Evolutionary conservation across 257 asterid species (phyloP).

Genomic region (Fraxinus americana): DNA sequence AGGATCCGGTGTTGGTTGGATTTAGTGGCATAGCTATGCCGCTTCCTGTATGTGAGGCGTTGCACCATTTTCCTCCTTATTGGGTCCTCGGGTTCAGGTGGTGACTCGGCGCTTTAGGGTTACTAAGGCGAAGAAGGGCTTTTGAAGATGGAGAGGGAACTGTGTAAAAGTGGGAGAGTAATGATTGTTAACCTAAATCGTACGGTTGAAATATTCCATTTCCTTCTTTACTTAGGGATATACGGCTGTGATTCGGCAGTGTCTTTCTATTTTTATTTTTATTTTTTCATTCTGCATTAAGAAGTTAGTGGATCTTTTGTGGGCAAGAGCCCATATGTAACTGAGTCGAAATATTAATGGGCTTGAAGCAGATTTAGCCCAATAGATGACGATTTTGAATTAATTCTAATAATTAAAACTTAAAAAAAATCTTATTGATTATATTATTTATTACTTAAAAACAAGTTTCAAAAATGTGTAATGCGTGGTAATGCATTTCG

Average conservation of each 20-base stretch:
- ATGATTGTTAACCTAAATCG: conserved; percentile 39
- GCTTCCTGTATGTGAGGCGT: conserved; percentile 60
- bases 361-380: conserved; percentile 13
- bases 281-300: not conserved
- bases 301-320: not conserved
- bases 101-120: conserved; percentile 5
- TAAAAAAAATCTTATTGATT: too few relatives aligned
- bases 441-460: too few relatives aligned
- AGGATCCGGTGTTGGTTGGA: conserved; percentile 82
- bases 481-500: too few relatives aligned
- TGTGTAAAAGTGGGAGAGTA: conserved; percentile 8
- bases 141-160: not conserved
- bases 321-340: not conserved
- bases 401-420: too few relatives aligned
- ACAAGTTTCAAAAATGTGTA: too few relatives aligned
- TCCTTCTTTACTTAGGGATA: not conserved
- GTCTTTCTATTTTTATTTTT: not conserved
- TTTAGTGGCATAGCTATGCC: conserved; percentile 91
- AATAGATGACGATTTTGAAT: not conserved
- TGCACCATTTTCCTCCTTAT: conserved; percentile 64
- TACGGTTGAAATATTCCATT: conserved; percentile 29
- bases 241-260: conserved; percentile 12
- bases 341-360: not conserved
- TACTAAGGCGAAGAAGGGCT: conserved; percentile 27
- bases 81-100: not conserved